These are phyloP conservation scores for Sordariomycetes sp. DNA, from an alignment of 2,329 filamentous ascomycete species.

Conservation along the genomic window DNA sequence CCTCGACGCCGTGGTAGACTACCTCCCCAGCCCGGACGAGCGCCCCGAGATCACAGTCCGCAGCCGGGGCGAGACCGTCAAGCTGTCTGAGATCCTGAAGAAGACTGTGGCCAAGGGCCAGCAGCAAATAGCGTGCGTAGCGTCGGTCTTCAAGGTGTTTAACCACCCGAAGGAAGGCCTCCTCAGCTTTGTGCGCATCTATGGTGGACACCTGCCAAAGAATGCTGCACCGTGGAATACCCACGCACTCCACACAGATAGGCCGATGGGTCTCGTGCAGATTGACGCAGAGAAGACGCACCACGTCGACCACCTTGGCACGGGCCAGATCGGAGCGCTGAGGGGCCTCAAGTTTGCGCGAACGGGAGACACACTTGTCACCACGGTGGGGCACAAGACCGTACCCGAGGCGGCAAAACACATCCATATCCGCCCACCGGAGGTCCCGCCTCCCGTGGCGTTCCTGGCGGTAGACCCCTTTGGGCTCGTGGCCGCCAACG, in stretches of 20 bases:
- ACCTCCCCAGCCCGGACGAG: conserved; percentile 74
- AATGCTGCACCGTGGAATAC: conserved; percentile 80
- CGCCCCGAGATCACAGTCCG: conserved; percentile 70
- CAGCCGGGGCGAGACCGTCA: conserved; percentile 42
- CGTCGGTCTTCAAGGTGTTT: conserved; percentile 88
- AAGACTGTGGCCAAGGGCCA: conserved; percentile 23
- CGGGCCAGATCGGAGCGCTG: conserved; percentile 90
- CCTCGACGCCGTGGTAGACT: conserved; percentile 77
- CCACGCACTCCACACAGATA: conserved; percentile 67
- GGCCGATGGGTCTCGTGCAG: conserved; percentile 69
- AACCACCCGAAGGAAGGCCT: conserved; percentile 78
- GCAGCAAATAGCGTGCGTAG: conserved; percentile 32
- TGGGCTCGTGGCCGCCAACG: conserved; percentile 67
- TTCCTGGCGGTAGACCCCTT: conserved; percentile 87
- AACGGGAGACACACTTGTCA: conserved; percentile 85
- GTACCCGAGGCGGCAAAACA: conserved; percentile 60
- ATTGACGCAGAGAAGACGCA: conserved; percentile 85
- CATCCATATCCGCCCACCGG: conserved; percentile 76
- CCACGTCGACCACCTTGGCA: conserved; percentile 67
- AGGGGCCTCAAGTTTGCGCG: conserved; percentile 82
- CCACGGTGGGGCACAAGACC: conserved; percentile 50
- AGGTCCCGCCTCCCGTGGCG: conserved; percentile 87
- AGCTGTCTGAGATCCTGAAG: conserved; percentile 25
- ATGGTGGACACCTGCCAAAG: conserved; percentile 68
- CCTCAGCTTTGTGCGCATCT: conserved; percentile 85